Evolutionary conservation across 331 rosid species (phyloP), one percentile per base, ranked within the genome.

Genomic region (Acacia concinna): DNA sequence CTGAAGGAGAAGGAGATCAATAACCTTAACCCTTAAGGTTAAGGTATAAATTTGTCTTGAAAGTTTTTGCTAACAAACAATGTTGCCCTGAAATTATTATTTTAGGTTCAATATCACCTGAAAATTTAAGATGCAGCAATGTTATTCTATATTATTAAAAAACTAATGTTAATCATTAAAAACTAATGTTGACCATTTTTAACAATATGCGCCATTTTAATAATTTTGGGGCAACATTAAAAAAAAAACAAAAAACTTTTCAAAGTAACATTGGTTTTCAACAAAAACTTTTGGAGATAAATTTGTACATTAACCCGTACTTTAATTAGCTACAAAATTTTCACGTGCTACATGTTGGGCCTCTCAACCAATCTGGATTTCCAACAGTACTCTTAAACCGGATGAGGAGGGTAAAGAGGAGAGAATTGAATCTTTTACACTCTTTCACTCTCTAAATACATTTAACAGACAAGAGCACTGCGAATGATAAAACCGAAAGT

Each of bases 1-100:
- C 95, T 25, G 95, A 92, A 73, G 94, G 89, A 2, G 93, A 89
- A 71, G 81, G 80, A 31, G 76, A 85, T 4, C 67, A 60, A 57
- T 85, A 34, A 81, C 79, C 57, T 59, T 46, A 3, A 17, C 23
- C 6, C 18, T 8, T 6, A 38, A 1, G 10, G 11, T 38, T 38
- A 38, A 38, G 12, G 0, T 8, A 2, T 0, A 38, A 38, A 8
- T 38, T 38, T 38, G 11, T 38, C 2, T 0, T 0, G 0, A 0
- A 38, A 5, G 2, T 8, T 38, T 38, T 37, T 37, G 10, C 0
- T 7, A 37, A 37, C 9, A 2, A 37, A 2, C 0, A 37, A 37
- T 37, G 10, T 0, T 37, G 10, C 1, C 1, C 40, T 0, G 10
- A 37, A 37, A 37, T n/a, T n/a, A 0, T 6, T 37, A 6, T 37